Evolutionary conservation across 1,284 basidiomycete genomes (phyloP).

Genomic region (Cutaneotrichosporon mucoides): DNA sequence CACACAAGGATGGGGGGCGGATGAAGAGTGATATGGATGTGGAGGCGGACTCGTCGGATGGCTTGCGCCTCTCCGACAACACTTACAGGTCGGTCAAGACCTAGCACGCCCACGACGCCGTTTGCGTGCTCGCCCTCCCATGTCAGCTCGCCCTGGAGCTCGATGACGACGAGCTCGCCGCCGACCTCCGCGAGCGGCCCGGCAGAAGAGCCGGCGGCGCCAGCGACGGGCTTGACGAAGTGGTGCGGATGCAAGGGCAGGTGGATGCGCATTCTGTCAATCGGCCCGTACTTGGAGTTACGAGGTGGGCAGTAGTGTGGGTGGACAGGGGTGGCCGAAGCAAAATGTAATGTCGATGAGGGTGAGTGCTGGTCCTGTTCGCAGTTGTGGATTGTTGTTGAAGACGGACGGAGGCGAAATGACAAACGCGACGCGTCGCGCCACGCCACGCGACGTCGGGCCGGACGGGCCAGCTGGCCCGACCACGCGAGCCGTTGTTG

Average conservation of each 20-base stretch:
- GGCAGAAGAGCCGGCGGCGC: slow-evolving; percentile 8
- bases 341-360: background rate
- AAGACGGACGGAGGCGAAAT: background rate
- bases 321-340: too few species aligned
- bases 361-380: background rate
- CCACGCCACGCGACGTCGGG: background rate
- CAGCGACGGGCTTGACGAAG: slow-evolving; percentile 12
- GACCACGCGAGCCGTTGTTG: too few species aligned
- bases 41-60: background rate
- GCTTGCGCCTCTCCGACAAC: too few species aligned
- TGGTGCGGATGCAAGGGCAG: slow-evolving; percentile 42
- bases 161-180: slow-evolving; percentile 42
- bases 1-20: too few species aligned
- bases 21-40: too few species aligned
- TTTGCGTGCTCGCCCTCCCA: slow-evolving; percentile 52
- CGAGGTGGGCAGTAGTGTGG: background rate
- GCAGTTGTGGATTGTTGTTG: background rate
- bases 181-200: slow-evolving; percentile 42
- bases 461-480: too few species aligned
- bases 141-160: slow-evolving; percentile 52
- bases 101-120: slow-evolving; percentile 45
- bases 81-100: slow-evolving; percentile 46
- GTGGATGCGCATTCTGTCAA: slow-evolving; percentile 44
- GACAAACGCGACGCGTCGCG: background rate
- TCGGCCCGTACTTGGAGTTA: background rate